Base-by-base conservation (phyloP, 495 filamentous ascomycete genomes). In the Melanomma pulvis-pyrius region DNA sequence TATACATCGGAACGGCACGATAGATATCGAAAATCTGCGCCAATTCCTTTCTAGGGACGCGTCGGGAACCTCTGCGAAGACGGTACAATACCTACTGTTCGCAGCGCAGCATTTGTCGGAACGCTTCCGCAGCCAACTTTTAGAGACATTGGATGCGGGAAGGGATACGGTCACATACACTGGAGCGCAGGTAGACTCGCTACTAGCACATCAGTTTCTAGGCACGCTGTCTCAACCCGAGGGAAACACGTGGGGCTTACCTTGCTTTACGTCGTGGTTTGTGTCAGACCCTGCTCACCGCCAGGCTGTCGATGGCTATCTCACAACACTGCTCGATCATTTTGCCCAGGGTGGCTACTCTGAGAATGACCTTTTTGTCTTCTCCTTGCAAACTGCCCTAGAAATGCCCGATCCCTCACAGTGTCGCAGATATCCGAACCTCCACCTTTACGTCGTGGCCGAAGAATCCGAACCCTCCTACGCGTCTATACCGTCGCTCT, bases 201-300 rank as follows among this genome's bases (percentile, higher is more conserved):
- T 70, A 12, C 67, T 70, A 7, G 67, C 67, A 21, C 67, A 70
- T 25, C 67, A 70, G 28, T 56, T 61, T 24, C 56, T 70, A 0
- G 67, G 67, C 2, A 70, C 55, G 1, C 32, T 70, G 12, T 6
- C 30, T 9, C 61, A 61, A 32, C 30, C 48, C 19, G 21, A 39
- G 36, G 55, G 56, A 0, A 61, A 36, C 29, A 51, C 53, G 13
- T 70, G 67, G 67, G 67, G 67, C 12, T n/a, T 47, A n/a, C 67
- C 67, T 0, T 55, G 52, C 29, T 65, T 70, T 49, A 70, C 67
- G 1, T 44, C 54, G 11, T 70, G 56, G 61, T 70, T 56, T 30
- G 34, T 32, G 19, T 29, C 39, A 9, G 46, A 59, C 22, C 61
- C 61, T 21, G 55, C 55, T 29, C 67, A 69, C 41, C 29, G 17